Evolutionary conservation across 192 early-diverging fungal species (phyloP), one percentile per base, ranked within the genome.

Genomic region (Umbelopsis ramanniana): DNA sequence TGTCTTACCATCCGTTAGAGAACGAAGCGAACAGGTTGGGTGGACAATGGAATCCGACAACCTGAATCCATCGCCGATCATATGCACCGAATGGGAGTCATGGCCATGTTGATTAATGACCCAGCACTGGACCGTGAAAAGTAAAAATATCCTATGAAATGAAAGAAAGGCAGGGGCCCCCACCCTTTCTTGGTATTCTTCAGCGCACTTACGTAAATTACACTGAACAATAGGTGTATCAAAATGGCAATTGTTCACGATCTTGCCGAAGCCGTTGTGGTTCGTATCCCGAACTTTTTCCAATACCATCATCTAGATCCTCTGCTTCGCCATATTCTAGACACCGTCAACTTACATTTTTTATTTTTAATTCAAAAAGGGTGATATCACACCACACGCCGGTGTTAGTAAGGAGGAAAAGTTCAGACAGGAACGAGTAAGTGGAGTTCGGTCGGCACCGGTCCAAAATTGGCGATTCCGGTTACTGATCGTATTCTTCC

Each of bases 221-320:
- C 24, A 50, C 10, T 7, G 17, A 71, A 33, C 19, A 52, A 14
- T 73, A 84, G 86, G 46, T 95, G 93, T 75, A 83, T 95, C 43
- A 96, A 96, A 75, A 96, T 98, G 93, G 87, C 93, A 10, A 88
- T 98, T 33, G 95, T 96, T 0, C 96, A 98, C 74, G 96, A 98
- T 70, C 79, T 98, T 7, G 95, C 93, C 35, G 96, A 98, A 79
- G 82, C 88, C 21, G 80, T 92, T 26, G 94, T 90, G 33, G 92
- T 90, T 81, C 69, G 80, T 6, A 46, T 3, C 21, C 43, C 15
- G 29, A 19, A 52, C 23, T 63, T 5, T 29, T 52, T 3, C 38
- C 33, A 14, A 43, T 6, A 12, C 40, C 0, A 12, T 43, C 8
- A 43, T 43, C 40, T 43, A 43, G 40, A 43, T 43, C 40, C 40